Conservation (phyloP, 1,284 basidiomycete genomes). For the Violaceomyces palustris region DNA sequence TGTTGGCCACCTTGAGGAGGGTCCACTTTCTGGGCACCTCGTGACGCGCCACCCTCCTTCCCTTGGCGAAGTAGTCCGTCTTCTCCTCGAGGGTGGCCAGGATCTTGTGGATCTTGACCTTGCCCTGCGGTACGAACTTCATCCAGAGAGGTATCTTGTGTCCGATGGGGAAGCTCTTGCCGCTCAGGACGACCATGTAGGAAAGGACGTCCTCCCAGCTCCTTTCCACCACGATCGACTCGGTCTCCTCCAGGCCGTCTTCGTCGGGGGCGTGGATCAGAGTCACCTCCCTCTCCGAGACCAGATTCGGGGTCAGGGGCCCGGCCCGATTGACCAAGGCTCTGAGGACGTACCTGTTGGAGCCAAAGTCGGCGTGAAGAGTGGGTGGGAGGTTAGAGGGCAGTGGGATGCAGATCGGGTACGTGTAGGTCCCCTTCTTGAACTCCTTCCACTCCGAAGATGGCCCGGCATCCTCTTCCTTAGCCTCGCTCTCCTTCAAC, state of each 20-base stretch:
- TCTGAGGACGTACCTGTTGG: conserved; percentile 73
- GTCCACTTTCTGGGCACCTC: conserved; percentile 67
- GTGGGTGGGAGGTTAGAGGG: conserved; percentile 76
- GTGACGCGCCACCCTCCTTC: conserved; percentile 64
- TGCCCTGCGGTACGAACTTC: conserved; percentile 73
- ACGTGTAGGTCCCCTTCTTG: conserved; percentile 83
- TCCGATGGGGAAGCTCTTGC: conserved; percentile 64
- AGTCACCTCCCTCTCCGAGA: conserved; percentile 67
- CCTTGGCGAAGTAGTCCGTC: conserved; percentile 58
- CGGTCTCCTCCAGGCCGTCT: conserved; percentile 63
- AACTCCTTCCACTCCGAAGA: conserved; percentile 77
- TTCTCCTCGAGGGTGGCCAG: conserved; percentile 70
- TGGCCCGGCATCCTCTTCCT: conserved; percentile 6
- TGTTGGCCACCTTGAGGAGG: conserved; percentile 63
- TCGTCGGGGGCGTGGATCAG: conserved; percentile 68
- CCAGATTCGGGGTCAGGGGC: conserved; percentile 70
- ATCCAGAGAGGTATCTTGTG: conserved; percentile 75
- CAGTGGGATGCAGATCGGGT: conserved; percentile 84
- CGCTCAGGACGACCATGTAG: conserved; percentile 71
- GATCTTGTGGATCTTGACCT: conserved; percentile 76
- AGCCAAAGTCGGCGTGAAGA: conserved; percentile 72
- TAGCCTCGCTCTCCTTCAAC: conserved; percentile 24
- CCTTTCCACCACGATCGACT: conserved; percentile 77
- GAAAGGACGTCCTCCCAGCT: conserved; percentile 89
- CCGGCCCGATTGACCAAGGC: conserved; percentile 80